A percentile compares a stretch with the other conserved stretches of the same genome.
Evolutionary conservation across 768 basidiomycete genomes (phyloP).

Genomic region (Clavaria fumosa): DNA sequence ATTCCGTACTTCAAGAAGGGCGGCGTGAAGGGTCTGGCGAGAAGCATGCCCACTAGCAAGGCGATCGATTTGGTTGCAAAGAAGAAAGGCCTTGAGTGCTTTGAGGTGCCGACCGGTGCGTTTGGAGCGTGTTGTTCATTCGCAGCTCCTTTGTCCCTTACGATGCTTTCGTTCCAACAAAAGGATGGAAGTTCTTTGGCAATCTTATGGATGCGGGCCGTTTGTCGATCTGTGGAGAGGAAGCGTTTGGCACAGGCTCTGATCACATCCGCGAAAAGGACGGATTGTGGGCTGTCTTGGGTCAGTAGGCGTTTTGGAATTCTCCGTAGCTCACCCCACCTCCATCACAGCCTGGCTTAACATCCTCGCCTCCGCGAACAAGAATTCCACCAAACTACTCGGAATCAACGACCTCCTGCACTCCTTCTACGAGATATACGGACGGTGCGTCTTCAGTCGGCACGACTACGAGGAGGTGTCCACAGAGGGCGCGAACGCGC

Average conservation of each 20-base stretch:
- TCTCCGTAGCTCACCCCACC: conserved; percentile 2
- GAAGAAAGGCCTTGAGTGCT: conserved; percentile 82
- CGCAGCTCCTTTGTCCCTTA: conserved; percentile 2
- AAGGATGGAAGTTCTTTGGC: conserved; percentile 99
- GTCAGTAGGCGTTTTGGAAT: conserved; percentile 28
- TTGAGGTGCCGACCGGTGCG: conserved; percentile 92
- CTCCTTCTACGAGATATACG: conserved; percentile 82
- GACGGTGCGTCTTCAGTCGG: conserved; percentile 95
- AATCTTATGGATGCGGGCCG: conserved; percentile 99
- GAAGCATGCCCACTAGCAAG: conserved; percentile 95
- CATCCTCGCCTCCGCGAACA: conserved; percentile 85
- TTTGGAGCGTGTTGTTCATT: no score
- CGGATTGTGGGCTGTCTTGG: conserved; percentile 93
- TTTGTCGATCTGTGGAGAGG: conserved; percentile 96
- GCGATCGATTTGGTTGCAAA: conserved; percentile 94
- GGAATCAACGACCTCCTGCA: conserved; percentile 87
- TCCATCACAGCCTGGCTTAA: conserved; percentile 75
- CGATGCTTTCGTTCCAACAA: neutral
- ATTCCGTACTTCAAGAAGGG: conserved; percentile 87
- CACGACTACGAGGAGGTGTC: conserved; percentile 99
- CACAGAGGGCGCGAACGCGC: conserved; percentile 74
- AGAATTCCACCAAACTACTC: conserved; percentile 53
- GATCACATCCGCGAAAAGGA: conserved; percentile 99
- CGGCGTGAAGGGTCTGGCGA: conserved; percentile 89
- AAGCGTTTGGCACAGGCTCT: conserved; percentile 98